A percentile compares a stretch with the other conserved stretches of the same genome.
phyloP scores from a whole-genome alignment of 2,329 filamentous ascomycete species.

The Aspergillus sp. region DNA sequence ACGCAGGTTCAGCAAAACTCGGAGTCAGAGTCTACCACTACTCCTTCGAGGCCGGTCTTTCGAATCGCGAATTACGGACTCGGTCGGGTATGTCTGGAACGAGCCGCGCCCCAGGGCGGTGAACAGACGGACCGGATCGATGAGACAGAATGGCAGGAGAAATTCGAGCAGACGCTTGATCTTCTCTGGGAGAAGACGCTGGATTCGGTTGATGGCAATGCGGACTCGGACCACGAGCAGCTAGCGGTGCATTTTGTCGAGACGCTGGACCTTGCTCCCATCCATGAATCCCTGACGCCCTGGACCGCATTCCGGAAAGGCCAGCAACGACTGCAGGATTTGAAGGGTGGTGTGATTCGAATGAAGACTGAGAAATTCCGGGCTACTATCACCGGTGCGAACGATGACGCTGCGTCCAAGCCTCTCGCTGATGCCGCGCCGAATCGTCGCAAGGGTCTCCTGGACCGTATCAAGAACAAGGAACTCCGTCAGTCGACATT shows the following conservation, averaged over 20 bases:
- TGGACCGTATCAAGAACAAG: slow-evolving; percentile 69
- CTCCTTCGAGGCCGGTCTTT: slow-evolving; percentile 17
- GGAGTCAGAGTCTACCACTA: too few relatives aligned
- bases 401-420: slow-evolving; percentile 14
- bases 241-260: slow-evolving; percentile 24
- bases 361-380: slow-evolving; percentile 27
- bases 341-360: slow-evolving; percentile 32
- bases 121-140: slow-evolving; percentile 5
- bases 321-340: slow-evolving; percentile 33
- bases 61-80: slow-evolving; percentile 35
- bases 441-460: slow-evolving; percentile 51
- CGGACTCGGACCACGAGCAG: slow-evolving; percentile 24
- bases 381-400: slow-evolving; percentile 8
- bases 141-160: slow-evolving; percentile 42
- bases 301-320: slow-evolving; percentile 31
- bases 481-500: slow-evolving; percentile 45
- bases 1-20: background rate
- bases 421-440: slow-evolving; percentile 15
- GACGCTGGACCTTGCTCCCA: slow-evolving; percentile 24
- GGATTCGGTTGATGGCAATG: slow-evolving; percentile 2
- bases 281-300: slow-evolving; percentile 31
- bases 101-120: slow-evolving; percentile 2
- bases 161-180: slow-evolving; percentile 44
- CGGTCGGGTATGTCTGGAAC: slow-evolving; percentile 32
- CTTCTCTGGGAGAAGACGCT: slow-evolving; percentile 38